A percentile compares a stretch with the other conserved stretches of the same genome.
phyloP scores from a whole-genome alignment of 2,329 filamentous ascomycete genomes.

The Fusarium subtropicale region DNA sequence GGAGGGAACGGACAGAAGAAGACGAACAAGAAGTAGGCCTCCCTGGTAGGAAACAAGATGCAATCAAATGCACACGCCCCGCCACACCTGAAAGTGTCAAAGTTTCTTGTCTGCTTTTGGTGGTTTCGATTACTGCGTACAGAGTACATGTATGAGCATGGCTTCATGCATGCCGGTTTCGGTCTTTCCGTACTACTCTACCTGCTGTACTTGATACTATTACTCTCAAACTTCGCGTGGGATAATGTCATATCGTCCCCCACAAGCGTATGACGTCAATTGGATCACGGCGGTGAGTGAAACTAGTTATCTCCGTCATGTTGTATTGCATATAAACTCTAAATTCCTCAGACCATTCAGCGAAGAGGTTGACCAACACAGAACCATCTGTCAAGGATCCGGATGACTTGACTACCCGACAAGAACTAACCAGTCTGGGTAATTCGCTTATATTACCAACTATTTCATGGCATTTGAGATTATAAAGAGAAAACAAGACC shows the following conservation, averaged over 20 bases:
- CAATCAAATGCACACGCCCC: constrained; percentile 26
- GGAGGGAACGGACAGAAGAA: too few species aligned
- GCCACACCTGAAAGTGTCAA: constrained; percentile 13
- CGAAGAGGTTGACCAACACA: neutral
- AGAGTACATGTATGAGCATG: neutral
- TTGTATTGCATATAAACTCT: constrained; percentile 12
- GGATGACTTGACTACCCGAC: neutral
- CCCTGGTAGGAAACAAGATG: neutral
- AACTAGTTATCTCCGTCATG: constrained; percentile 17
- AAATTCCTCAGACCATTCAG: neutral
- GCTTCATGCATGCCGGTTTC: constrained; percentile 14
- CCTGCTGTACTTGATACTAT: neutral
- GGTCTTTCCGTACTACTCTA: neutral
- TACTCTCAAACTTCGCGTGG: neutral
- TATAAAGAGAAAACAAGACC: neutral
- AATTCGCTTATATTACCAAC: neutral
- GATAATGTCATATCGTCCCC: neutral
- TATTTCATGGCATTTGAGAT: neutral
- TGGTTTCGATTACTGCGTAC: neutral
- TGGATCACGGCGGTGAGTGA: constrained; percentile 18
- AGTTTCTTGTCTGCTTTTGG: constrained; percentile 1
- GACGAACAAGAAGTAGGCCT: neutral
- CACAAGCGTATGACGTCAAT: constrained; percentile 17
- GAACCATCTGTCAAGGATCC: neutral
- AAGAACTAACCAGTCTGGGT: neutral